phyloP scores from a whole-genome alignment of 2,329 filamentous ascomycete species.

The Beauveria pseudobassiana region DNA sequence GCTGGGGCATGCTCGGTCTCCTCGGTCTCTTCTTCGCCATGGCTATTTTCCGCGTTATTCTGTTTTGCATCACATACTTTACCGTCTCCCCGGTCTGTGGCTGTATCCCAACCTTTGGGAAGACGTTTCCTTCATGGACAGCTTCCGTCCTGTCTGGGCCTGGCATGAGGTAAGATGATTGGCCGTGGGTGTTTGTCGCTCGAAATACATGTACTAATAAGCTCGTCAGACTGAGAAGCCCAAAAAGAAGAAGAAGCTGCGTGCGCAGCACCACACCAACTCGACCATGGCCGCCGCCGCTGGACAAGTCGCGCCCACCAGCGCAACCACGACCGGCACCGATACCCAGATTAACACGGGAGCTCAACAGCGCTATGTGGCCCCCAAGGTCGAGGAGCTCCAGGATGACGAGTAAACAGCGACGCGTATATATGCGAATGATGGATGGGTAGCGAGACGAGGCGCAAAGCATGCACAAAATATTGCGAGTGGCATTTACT shows the following conservation, averaged over 20 bases:
- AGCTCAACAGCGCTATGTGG: slow-evolving; percentile 38
- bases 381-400: slow-evolving; percentile 48
- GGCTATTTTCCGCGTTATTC: slow-evolving; percentile 91
- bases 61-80: slow-evolving; percentile 92
- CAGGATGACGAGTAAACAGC: slow-evolving; percentile 37
- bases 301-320: slow-evolving; percentile 44
- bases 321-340: slow-evolving; percentile 50
- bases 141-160: slow-evolving; percentile 91
- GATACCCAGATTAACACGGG: slow-evolving; percentile 44
- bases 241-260: slow-evolving; percentile 51
- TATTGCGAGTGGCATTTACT: neutral
- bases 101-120: slow-evolving; percentile 97
- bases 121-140: slow-evolving; percentile 96
- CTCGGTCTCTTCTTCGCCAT: slow-evolving; percentile 94
- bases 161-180: slow-evolving; percentile 78
- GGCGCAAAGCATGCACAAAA: neutral
- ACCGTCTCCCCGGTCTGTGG: slow-evolving; percentile 79
- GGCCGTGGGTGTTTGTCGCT: neutral
- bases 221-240: slow-evolving; percentile 26
- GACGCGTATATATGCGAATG: neutral
- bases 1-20: slow-evolving; percentile 84
- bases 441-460: neutral
- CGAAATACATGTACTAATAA: slow-evolving; percentile 15
- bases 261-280: slow-evolving; percentile 28
- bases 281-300: slow-evolving; percentile 44